Conservation (phyloP, 352 stramenopile genomes). For the Hyaloperonospora brassicae region DNA sequence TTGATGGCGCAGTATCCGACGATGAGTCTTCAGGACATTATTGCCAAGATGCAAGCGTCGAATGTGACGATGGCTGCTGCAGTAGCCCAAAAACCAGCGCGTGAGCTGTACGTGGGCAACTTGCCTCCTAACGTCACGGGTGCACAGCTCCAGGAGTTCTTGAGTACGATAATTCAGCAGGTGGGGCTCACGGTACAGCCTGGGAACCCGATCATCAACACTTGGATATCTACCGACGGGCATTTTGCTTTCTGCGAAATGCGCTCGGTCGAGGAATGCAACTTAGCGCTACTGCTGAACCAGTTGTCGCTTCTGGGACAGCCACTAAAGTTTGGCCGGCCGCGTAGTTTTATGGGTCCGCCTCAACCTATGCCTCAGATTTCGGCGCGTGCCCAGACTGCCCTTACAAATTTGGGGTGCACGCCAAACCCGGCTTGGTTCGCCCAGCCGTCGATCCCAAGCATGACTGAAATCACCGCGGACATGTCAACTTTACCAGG, state of each 20-base stretch:
- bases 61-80: conserved; percentile 67
- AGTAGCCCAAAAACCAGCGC: conserved; percentile 68
- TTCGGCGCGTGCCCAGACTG: conserved; percentile 63
- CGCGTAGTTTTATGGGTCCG: conserved; percentile 74
- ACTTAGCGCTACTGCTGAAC: conserved; percentile 77
- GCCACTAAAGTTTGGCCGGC: conserved; percentile 80
- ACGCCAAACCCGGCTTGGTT: conserved; percentile 79
- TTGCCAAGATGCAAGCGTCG: conserved; percentile 81
- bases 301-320: conserved; percentile 70
- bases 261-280: conserved; percentile 80
- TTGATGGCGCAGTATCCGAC: conserved; percentile 86
- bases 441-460: conserved; percentile 24
- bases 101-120: conserved; percentile 83
- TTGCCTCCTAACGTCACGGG: conserved; percentile 76
- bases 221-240: conserved; percentile 80
- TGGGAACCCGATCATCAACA: conserved; percentile 78
- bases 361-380: conserved; percentile 68
- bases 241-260: conserved; percentile 87
- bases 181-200: conserved; percentile 68
- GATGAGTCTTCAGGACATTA: conserved; percentile 84
- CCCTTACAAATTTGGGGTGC: conserved; percentile 72
- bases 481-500: conserved; percentile 12
- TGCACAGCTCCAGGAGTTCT: conserved; percentile 76
- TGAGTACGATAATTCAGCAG: conserved; percentile 84
- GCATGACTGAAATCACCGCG: conserved; percentile 4